phyloP scores from a whole-genome alignment of 345 rosid genomes.

The Kernera saxatilis region DNA sequence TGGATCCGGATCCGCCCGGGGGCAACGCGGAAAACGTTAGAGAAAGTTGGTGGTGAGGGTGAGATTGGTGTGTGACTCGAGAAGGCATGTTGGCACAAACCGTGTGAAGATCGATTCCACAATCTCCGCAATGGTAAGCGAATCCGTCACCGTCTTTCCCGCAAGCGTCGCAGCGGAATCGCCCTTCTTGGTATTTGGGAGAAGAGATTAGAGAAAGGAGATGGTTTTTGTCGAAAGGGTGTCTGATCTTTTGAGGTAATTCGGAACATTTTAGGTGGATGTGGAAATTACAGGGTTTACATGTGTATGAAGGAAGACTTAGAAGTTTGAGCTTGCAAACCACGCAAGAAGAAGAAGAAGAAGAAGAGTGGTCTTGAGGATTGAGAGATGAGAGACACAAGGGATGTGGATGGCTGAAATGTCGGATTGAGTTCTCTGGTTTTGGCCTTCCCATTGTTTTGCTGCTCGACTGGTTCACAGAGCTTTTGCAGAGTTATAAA shows the following conservation, averaged over 20 bases:
- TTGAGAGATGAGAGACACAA: conserved; percentile 23
- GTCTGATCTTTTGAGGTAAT: conserved; percentile 36
- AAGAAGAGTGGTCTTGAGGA: conserved; percentile 18
- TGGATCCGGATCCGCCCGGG: conserved; percentile 1
- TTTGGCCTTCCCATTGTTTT: conserved; percentile 24
- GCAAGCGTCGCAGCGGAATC: conserved; percentile 37
- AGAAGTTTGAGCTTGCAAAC: conserved; percentile 35
- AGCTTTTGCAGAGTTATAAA: background rate
- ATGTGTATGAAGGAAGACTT: conserved; percentile 30
- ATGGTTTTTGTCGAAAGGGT: conserved; percentile 39
- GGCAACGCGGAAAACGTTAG: conserved; percentile 28
- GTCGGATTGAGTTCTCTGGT: conserved; percentile 30
- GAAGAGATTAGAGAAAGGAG: conserved; percentile 30
- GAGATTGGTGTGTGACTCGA: conserved; percentile 30
- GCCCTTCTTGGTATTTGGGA: conserved; percentile 31
- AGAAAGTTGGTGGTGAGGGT: conserved; percentile 39
- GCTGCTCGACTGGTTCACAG: background rate
- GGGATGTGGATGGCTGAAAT: conserved; percentile 51
- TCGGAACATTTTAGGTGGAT: conserved; percentile 40
- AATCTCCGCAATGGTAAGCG: conserved; percentile 38
- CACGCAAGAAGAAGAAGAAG: conserved; percentile 18
- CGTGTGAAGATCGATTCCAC: conserved; percentile 43
- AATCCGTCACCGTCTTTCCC: conserved; percentile 41
- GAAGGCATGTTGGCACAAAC: conserved; percentile 42
- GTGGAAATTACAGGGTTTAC: conserved; percentile 33